phyloP scores from a whole-genome alignment of 306 rosid species.

The Vigna angularis region DNA sequence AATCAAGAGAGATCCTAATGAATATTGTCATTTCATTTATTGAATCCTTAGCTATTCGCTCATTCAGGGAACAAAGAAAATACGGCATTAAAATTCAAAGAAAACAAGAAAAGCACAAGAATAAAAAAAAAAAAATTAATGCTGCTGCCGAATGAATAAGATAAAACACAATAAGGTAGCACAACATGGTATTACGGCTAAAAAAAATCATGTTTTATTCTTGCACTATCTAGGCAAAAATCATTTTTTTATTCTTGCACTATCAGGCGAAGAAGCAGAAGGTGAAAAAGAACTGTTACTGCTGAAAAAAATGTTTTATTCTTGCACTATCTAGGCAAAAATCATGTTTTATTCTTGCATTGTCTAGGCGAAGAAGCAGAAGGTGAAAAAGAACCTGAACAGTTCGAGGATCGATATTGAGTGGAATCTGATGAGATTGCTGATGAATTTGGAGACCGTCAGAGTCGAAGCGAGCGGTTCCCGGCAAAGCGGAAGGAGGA shows the following conservation, averaged over 20 bases:
- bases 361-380: constrained; percentile 12
- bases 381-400: constrained; percentile 57
- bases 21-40: constrained; percentile 8
- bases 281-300: constrained; percentile 42
- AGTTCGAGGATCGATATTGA: constrained; percentile 66
- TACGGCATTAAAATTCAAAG: background rate
- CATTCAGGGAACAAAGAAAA: background rate
- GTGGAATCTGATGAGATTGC: constrained; percentile 50
- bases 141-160: constrained; percentile 7
- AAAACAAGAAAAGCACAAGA: background rate
- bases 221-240: no score
- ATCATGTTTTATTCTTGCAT: background rate
- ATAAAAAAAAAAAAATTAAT: background rate
- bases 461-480: constrained; percentile 63
- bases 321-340: no score
- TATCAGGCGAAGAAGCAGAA: constrained; percentile 12
- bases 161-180: background rate
- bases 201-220: no score
- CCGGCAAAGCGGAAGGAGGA: constrained; percentile 58
- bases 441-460: constrained; percentile 61
- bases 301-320: no score
- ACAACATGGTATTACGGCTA: no score
- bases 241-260: background rate
- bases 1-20: constrained; percentile 20
- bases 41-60: background rate